Conservation (phyloP, 176 grass and related monocot species). For the Oryza australiensis region DNA sequence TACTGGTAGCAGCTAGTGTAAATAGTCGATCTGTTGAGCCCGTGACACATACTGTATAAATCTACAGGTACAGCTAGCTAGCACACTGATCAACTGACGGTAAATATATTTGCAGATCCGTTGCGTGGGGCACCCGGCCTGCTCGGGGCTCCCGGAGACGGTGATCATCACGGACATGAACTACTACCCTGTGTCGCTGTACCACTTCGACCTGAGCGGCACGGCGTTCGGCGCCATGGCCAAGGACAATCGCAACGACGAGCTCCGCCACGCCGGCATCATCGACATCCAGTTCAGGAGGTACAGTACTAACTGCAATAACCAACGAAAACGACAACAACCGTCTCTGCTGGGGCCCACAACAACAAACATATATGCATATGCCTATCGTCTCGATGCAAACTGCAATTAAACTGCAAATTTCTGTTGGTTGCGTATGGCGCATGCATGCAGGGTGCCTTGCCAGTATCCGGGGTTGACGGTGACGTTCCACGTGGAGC, state of each 20-base stretch:
- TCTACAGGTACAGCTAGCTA: too few species aligned
- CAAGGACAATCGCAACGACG: constrained; percentile 38
- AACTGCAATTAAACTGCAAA: too few species aligned
- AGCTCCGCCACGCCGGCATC: constrained; percentile 57
- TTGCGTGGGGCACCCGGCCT: constrained; percentile 44
- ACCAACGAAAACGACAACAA: too few species aligned
- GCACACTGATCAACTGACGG: too few species aligned
- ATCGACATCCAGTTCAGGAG: constrained; percentile 60
- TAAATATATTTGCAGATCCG: constrained; percentile 29
- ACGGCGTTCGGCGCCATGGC: constrained; percentile 64
- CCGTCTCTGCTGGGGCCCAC: too few species aligned
- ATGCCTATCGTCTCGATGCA: too few species aligned
- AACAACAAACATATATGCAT: too few species aligned
- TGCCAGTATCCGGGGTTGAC: constrained; percentile 45
- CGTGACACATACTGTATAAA: background rate
- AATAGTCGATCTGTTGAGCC: too few species aligned
- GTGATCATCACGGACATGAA: constrained; percentile 72
- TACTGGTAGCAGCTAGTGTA: too few species aligned
- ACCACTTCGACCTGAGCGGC: constrained; percentile 75
- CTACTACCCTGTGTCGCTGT: constrained; percentile 59
- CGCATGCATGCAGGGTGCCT: constrained; percentile 42
- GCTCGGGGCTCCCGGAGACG: constrained; percentile 56
- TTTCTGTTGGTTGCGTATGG: too few species aligned
- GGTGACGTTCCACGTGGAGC: constrained; percentile 63
- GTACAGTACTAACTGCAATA: background rate